Conservation (phyloP, 2,329 filamentous ascomycete species). For the Stromatinia cepivora region DNA sequence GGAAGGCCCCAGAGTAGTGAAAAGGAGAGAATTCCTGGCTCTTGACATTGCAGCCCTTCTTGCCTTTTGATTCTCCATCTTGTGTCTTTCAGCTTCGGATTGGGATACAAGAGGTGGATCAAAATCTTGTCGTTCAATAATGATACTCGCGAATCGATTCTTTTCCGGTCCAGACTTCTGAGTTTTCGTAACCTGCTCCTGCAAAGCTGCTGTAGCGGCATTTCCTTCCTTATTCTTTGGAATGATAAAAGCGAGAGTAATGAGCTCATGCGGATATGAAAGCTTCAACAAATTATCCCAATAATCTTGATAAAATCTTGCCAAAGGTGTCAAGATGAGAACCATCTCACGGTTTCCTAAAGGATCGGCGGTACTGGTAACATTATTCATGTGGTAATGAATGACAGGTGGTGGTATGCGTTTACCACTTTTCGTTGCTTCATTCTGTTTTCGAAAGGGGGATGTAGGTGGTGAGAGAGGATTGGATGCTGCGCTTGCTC, state of each 20-base stretch:
- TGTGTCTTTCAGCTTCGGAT: conserved; percentile 85
- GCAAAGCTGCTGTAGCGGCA: conserved; percentile 75
- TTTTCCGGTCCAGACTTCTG: conserved; percentile 75
- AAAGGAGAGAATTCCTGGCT: conserved; percentile 89
- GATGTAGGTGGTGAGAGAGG: conserved; percentile 73
- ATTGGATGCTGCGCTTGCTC: conserved; percentile 62
- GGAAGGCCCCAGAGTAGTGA: conserved; percentile 86
- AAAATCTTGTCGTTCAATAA: conserved; percentile 93
- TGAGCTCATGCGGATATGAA: conserved; percentile 87
- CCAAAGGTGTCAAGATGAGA: conserved; percentile 88
- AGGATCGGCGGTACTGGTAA: conserved; percentile 78
- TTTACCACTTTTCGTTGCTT: conserved; percentile 52
- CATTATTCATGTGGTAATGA: conserved; percentile 92
- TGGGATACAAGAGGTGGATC: conserved; percentile 79
- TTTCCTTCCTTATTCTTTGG: conserved; percentile 94
- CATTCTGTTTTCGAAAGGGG: conserved; percentile 66
- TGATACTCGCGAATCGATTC: conserved; percentile 86
- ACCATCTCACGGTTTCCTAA: conserved; percentile 79
- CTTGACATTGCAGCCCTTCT: conserved; percentile 88
- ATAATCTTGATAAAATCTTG: conserved; percentile 89
- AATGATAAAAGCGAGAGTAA: conserved; percentile 93
- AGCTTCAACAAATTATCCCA: conserved; percentile 90
- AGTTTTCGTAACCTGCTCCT: conserved; percentile 81
- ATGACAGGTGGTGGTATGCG: conserved; percentile 76
- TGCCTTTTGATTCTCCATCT: conserved; percentile 83